Evolutionary conservation across 352 stramenopile species (phyloP).

Genomic region (Pythium scleroteichum): DNA sequence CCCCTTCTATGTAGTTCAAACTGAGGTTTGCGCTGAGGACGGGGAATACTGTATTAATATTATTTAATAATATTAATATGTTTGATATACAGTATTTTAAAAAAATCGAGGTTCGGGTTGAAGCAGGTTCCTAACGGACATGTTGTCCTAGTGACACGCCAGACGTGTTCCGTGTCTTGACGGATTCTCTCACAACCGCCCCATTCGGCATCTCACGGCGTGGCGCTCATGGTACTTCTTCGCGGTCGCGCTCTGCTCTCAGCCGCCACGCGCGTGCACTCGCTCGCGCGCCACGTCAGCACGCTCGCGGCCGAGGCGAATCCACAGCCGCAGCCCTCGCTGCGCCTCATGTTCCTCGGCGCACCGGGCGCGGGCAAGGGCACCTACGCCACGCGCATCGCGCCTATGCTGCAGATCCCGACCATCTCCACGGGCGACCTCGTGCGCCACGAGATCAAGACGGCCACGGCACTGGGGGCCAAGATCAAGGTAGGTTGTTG

Average conservation of each 20-base stretch:
- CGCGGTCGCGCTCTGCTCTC: not conserved
- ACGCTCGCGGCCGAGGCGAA: constrained; percentile 17
- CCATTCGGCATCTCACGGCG: not conserved
- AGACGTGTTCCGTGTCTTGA: too few species aligned
- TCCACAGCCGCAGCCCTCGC: constrained; percentile 29
- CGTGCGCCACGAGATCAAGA: constrained; percentile 89
- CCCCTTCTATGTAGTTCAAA: too few species aligned
- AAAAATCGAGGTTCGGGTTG: constrained; percentile 16
- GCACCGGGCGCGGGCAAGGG: constrained; percentile 89
- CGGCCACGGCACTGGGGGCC: constrained; percentile 57
- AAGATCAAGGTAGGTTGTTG: constrained; percentile 63
- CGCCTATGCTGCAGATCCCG: constrained; percentile 83
- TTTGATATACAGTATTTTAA: too few species aligned
- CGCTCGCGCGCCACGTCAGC: constrained; percentile 10
- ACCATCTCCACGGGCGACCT: constrained; percentile 90
- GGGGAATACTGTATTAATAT: too few species aligned
- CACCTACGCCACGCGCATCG: constrained; percentile 88
- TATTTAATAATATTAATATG: too few species aligned
- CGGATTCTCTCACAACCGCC: too few species aligned
- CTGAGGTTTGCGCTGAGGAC: too few species aligned
- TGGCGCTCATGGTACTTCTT: too few species aligned
- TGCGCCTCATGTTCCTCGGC: constrained; percentile 91
- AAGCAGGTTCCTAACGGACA: constrained; percentile 21
- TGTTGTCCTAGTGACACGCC: not conserved
- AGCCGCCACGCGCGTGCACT: too few species aligned